phyloP scores from a whole-genome alignment of 2,329 filamentous ascomycete genomes.

The Fusarium sp. region DNA sequence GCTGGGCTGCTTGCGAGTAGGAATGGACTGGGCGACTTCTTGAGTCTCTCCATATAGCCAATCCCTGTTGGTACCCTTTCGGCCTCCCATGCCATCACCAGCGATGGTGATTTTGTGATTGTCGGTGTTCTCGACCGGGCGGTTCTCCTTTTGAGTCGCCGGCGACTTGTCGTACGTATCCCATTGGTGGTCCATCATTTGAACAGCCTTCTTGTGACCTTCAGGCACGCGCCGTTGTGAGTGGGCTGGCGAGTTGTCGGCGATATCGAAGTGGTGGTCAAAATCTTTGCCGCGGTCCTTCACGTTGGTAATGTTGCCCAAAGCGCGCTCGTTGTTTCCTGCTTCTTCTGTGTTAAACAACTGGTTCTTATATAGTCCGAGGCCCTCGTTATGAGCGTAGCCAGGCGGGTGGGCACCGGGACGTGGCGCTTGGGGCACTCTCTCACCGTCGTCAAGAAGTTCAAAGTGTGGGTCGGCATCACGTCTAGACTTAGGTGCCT shows the following conservation, averaged over 20 bases:
- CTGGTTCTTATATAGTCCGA: conserved; percentile 80
- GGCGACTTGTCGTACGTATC: conserved; percentile 66
- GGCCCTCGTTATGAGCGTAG: conserved; percentile 72
- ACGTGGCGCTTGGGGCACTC: conserved; percentile 61
- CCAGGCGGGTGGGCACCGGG: conserved; percentile 62
- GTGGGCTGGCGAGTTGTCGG: conserved; percentile 71
- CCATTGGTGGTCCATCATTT: conserved; percentile 78
- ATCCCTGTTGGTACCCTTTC: conserved; percentile 63
- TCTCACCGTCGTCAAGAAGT: conserved; percentile 78
- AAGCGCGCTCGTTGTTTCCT: conserved; percentile 57
- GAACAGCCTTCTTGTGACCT: conserved; percentile 75
- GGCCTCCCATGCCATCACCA: conserved; percentile 75
- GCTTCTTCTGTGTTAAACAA: conserved; percentile 71
- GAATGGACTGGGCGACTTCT: conserved; percentile 47
- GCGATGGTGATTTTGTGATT: conserved; percentile 58
- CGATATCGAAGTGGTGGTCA: conserved; percentile 80
- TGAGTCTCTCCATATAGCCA: conserved; percentile 64
- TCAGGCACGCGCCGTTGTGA: conserved; percentile 61
- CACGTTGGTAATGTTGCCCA: conserved; percentile 78
- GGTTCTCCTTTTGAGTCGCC: conserved; percentile 64
- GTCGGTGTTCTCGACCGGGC: conserved; percentile 59
- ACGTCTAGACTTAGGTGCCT: conserved; percentile 75
- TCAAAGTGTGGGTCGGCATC: conserved; percentile 88
- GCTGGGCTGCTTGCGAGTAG: conserved; percentile 34
- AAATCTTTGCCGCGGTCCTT: conserved; percentile 82